A percentile compares a stretch with the other conserved stretches of the same genome.
These are phyloP conservation scores for Alternaria incomplexa DNA, from an alignment of 2,329 filamentous ascomycete species.

Conservation along the genomic window DNA sequence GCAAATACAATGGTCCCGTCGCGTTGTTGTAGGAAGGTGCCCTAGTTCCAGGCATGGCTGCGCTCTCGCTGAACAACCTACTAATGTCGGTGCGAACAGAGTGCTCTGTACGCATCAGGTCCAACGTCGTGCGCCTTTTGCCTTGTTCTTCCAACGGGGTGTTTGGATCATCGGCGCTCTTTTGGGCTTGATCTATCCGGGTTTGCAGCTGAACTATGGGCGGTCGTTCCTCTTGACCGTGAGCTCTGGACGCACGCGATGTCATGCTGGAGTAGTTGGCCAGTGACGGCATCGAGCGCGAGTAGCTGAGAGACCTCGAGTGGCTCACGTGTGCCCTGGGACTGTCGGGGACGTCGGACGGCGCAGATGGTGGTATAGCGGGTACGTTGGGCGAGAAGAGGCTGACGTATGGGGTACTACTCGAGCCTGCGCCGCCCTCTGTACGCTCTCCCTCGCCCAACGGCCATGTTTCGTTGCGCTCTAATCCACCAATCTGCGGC, in stretches of 20 bases:
- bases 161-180: constrained; percentile 57
- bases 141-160: constrained; percentile 45
- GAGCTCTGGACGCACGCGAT: constrained; percentile 37
- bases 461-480: constrained; percentile 21
- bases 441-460: constrained; percentile 13
- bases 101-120: constrained; percentile 44
- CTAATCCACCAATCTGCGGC: constrained; percentile 4
- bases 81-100: constrained; percentile 53
- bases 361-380: constrained; percentile 19
- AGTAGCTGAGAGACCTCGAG: constrained; percentile 28
- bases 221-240: constrained; percentile 33
- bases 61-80: constrained; percentile 52
- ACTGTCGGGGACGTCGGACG: constrained; percentile 10
- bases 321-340: constrained; percentile 16
- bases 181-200: constrained; percentile 53
- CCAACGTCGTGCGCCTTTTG: constrained; percentile 29
- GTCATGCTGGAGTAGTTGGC: constrained; percentile 29
- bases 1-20: constrained; percentile 42
- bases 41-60: constrained; percentile 48
- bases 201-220: constrained; percentile 40
- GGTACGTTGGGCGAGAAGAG: constrained; percentile 37
- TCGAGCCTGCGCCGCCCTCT: constrained; percentile 10
- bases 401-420: constrained; percentile 26
- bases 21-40: constrained; percentile 51
- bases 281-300: constrained; percentile 39